Base-by-base conservation (phyloP, 129 eudicot genomes). In the Heracleum sosnowskyi region DNA sequence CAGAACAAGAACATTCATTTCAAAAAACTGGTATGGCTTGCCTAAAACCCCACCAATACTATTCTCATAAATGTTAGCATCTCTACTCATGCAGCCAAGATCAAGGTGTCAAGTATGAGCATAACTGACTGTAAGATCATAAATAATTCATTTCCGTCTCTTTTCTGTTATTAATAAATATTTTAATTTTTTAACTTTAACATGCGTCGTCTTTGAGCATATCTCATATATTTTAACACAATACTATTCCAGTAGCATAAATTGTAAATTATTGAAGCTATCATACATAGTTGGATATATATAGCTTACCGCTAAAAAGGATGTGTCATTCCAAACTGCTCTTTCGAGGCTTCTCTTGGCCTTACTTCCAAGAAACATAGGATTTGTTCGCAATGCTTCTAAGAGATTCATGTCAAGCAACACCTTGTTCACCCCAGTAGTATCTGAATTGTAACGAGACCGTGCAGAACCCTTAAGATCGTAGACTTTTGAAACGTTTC, bases 311-410 rank as follows among this genome's bases (percentile, higher is more conserved):
- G 99, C 97, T 75, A 96, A 79, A 81, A 96, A 96, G 28, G 97
- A 87, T 9, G 99, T 92, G 74, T 96, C 99, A 29, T 96, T 96
- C 99, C 99, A 96, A 68, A 96, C 96, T 36, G 97, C 96, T 86
- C 99, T 84, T 81, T 96, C 99, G 4, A 96, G 85, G 76, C 73
- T 87, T 57, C 97, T 79, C 78, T 96, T 96, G 20, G 97, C 94
- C 80, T 96, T 96, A 89, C 95, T 90, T 68, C 97, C 97, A 69
- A 92, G 93, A 84, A 96, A 96, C 69, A 96, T 88, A 31, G 99
- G 99, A 20, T 84, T 87, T 41, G 97, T 88, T 12, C 91, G 90
- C 63, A 95, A 78, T 57, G 97, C 87, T 84, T 96, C 99, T 69
- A 96, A 79, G 15, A 96, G 89, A 78, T 96, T 96, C 91, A 83